A percentile compares a stretch with the other conserved stretches of the same genome.
Conservation (phyloP, 2,329 filamentous ascomycete genomes). For the Verticillium longisporum region DNA sequence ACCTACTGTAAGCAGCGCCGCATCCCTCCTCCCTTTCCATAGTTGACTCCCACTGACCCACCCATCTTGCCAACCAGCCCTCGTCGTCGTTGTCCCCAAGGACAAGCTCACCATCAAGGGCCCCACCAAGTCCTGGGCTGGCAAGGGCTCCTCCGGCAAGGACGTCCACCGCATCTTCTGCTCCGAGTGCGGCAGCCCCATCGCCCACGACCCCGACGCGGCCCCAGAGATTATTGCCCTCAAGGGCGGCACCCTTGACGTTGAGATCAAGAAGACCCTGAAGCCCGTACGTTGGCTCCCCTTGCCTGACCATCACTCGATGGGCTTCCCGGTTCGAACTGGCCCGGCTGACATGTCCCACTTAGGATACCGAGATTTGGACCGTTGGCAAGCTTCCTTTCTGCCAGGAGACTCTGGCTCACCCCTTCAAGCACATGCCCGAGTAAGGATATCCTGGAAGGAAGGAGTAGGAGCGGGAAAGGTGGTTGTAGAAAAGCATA, state of each 20-base stretch:
- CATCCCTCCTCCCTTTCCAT: neutral
- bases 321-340: neutral
- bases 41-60: neutral
- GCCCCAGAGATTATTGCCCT: conserved; percentile 63
- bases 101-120: conserved; percentile 57
- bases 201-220: conserved; percentile 64
- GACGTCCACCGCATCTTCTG: conserved; percentile 64
- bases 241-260: conserved; percentile 59
- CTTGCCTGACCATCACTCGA: neutral
- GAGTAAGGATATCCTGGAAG: conserved; percentile 28
- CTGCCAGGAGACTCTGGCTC: conserved; percentile 57
- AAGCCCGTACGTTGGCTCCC: conserved; percentile 46
- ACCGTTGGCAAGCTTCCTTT: conserved; percentile 62
- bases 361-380: conserved; percentile 62
- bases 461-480: neutral
- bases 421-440: conserved; percentile 59
- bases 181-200: conserved; percentile 61
- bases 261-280: conserved; percentile 59
- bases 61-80: conserved; percentile 33
- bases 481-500: neutral
- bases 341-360: neutral
- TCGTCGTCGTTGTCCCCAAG: conserved; percentile 60
- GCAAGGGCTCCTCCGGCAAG: conserved; percentile 54
- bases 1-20: conserved; percentile 52
- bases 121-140: conserved; percentile 57